phyloP scores from a whole-genome alignment of 495 filamentous ascomycete genomes.

The Chaetomium cochliodes region DNA sequence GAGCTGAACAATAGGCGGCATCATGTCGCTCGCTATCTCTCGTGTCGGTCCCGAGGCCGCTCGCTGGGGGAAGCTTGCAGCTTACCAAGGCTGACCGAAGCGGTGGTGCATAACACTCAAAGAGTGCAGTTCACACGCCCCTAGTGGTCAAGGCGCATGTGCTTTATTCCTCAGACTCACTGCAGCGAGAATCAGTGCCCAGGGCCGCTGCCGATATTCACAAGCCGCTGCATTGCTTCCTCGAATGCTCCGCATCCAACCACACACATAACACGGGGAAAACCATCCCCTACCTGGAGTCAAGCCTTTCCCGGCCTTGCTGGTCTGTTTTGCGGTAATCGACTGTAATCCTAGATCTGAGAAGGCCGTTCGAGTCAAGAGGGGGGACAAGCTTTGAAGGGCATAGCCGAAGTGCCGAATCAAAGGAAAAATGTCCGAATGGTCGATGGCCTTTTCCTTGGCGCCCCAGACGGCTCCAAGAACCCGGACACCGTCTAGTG shows the following conservation, averaged over 20 bases:
- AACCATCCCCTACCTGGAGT: neutral
- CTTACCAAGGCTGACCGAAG: neutral
- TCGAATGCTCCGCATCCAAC: neutral
- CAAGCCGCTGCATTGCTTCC: neutral
- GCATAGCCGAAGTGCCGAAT: slow-evolving; percentile 11
- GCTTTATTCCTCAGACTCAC: neutral
- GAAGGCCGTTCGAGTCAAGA: neutral
- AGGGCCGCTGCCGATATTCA: neutral
- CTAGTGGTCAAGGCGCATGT: neutral
- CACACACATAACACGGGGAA: neutral
- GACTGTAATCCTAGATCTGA: neutral
- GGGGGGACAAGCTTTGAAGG: slow-evolving; percentile 7
- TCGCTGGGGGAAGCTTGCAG: slow-evolving; percentile 5
- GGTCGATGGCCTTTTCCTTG: neutral
- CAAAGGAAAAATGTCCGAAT: slow-evolving; percentile 29
- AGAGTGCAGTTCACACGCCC: neutral
- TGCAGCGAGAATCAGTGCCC: neutral
- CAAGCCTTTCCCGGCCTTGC: neutral
- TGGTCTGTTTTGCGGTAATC: neutral
- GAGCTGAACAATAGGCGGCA: slow-evolving; percentile 19
- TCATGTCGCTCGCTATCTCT: neutral
- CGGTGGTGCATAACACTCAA: neutral
- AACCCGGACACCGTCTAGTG: slow-evolving; percentile 24
- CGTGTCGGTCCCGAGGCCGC: slow-evolving; percentile 22
- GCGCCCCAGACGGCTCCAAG: slow-evolving; percentile 20